Conservation (phyloP, 1,284 basidiomycete genomes). For the Boletus smithii region DNA sequence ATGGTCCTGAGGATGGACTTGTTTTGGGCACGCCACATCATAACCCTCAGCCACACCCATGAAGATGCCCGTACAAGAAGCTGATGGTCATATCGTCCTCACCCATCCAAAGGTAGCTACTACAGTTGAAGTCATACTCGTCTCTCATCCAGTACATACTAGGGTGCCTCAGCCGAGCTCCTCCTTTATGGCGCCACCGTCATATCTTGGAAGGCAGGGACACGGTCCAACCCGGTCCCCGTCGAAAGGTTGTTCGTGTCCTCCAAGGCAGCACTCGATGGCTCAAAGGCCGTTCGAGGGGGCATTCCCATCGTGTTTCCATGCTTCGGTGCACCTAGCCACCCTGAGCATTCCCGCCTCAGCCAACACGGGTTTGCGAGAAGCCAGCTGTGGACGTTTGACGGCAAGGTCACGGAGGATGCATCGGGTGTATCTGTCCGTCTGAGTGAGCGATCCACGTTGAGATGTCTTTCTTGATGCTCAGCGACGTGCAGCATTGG, state of each 20-base stretch:
- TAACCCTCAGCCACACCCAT: conserved; percentile 18
- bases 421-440: conserved; percentile 68
- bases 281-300: conserved; percentile 72
- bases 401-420: conserved; percentile 64
- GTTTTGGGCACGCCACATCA: conserved; percentile 20
- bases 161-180: conserved; percentile 74
- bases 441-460: conserved; percentile 51
- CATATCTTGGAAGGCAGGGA: conserved; percentile 67
- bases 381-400: conserved; percentile 67
- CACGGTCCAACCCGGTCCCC: conserved; percentile 36
- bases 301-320: conserved; percentile 85
- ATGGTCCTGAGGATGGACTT: background rate
- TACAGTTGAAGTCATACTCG: too few species aligned
- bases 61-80: conserved; percentile 49
- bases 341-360: conserved; percentile 69
- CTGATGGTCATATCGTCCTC: conserved; percentile 41
- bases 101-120: conserved; percentile 50
- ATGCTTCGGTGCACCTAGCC: conserved; percentile 77
- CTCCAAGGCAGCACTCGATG: conserved; percentile 71
- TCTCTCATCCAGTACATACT: conserved; percentile 2
- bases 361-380: conserved; percentile 85
- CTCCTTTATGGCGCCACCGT: conserved; percentile 81
- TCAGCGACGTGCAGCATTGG: conserved; percentile 46
- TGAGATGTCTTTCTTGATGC: conserved; percentile 1
- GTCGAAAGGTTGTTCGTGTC: conserved; percentile 76